Conservation (phyloP, 352 stramenopile genomes). For the Phytophthora agathidicida region DNA sequence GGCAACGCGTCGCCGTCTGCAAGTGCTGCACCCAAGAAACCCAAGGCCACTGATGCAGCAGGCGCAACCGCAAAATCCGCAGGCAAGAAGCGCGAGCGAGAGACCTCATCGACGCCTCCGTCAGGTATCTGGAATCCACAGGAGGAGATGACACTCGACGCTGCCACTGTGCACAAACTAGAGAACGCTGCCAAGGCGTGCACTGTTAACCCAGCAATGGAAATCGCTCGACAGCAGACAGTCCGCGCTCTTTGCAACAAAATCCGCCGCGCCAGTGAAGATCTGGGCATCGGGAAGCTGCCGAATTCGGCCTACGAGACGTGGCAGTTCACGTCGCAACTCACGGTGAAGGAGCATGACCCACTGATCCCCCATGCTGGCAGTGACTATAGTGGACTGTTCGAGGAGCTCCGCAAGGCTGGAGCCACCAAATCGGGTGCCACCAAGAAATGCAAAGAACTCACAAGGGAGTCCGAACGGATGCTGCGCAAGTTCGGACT, state of each 20-base stretch:
- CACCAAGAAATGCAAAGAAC: constrained; percentile 69
- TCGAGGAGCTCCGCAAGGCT: constrained; percentile 76
- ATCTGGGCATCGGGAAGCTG: constrained; percentile 79
- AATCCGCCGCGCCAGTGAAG: constrained; percentile 68
- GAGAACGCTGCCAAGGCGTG: constrained; percentile 14
- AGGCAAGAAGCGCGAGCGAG: constrained; percentile 39
- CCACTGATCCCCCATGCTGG: constrained; percentile 71
- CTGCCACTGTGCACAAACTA: constrained; percentile 11
- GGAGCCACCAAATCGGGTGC: constrained; percentile 65
- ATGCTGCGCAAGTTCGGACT: constrained; percentile 60
- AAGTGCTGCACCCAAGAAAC: neutral
- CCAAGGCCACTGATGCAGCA: neutral
- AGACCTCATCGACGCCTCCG: constrained; percentile 15
- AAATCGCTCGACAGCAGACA: constrained; percentile 74
- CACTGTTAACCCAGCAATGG: constrained; percentile 51
- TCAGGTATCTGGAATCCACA: constrained; percentile 60
- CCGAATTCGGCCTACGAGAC: constrained; percentile 87
- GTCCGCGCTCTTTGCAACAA: constrained; percentile 72
- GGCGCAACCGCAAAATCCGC: neutral
- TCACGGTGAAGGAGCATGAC: constrained; percentile 75
- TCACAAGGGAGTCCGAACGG: constrained; percentile 58
- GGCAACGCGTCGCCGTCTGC: constrained; percentile 49
- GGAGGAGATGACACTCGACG: constrained; percentile 44
- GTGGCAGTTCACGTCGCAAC: constrained; percentile 82
- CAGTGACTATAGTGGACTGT: constrained; percentile 75